Evolutionary conservation across 495 filamentous ascomycete species (phyloP), one percentile per base, ranked within the genome.

Genomic region (Penicillium parvum): DNA sequence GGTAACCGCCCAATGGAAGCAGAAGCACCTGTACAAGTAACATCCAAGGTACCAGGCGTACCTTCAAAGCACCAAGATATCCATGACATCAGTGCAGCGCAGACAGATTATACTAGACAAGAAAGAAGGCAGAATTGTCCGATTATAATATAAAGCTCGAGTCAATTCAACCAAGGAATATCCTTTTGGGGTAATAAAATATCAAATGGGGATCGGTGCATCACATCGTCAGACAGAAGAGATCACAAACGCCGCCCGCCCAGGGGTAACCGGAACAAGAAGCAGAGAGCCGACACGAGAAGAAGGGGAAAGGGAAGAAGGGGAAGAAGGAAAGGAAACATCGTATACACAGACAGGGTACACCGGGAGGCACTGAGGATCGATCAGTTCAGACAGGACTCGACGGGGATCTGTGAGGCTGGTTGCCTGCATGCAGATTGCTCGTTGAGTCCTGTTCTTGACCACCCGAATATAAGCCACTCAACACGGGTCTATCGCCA

Each of bases 171-270:
- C 26, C 48, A 21, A 43, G 28, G 17, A 28, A 26, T 27, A 50
- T 39, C 32, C 46, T 16, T 55, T 55, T 43, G 26, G 47, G 47
- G 38, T 46, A 20, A 27, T 22, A 14, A 15, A 11, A n/a, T n/a
- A n/a, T n/a, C n/a, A n/a, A n/a, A n/a, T n/a, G 37, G 38, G 45
- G 38, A 29, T 47, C 36, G 33, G 47, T 50, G 51, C 55, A 47
- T 58, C 41, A 55, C 52, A 55, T 58, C 55, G 52, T 58, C 37
- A 57, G 39, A 48, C 49, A n/a, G n/a, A n/a, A n/a, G n/a, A n/a
- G 52, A 46, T 38, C 40, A 53, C 45, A 32, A 49, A 49, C 41
- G 52, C 55, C 55, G 55, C 55, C 55, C 21, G 45, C 55, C 23
- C n/a, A n/a, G n/a, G n/a, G 15, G 16, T 27, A 33, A 27, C 27